These are phyloP conservation scores for Clonostachys solani DNA, from an alignment of 2,329 filamentous ascomycete genomes.

Conservation along the genomic window DNA sequence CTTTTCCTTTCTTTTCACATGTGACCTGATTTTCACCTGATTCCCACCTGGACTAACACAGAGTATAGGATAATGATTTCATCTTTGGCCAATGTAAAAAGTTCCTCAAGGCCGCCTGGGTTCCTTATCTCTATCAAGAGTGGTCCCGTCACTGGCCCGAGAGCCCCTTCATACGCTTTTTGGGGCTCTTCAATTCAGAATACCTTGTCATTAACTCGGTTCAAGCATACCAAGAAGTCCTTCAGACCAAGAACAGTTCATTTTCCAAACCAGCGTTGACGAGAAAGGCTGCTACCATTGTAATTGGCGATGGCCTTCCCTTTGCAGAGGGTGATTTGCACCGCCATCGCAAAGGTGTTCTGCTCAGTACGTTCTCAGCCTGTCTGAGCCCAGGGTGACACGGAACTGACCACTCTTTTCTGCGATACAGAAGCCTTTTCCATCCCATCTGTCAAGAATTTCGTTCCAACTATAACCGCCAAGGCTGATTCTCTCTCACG, in stretches of 20 bases:
- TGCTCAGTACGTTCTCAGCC: conserved; percentile 15
- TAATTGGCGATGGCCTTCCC: conserved; percentile 23
- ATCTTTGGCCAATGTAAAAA: conserved; percentile 33
- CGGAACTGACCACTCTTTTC: too few relatives aligned
- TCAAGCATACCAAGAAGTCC: conserved; percentile 11
- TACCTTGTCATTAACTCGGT: conserved; percentile 9
- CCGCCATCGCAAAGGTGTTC: conserved; percentile 21
- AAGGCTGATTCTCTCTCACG: conserved; percentile 23
- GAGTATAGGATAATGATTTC: conserved; percentile 22
- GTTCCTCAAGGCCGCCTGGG: conserved; percentile 16
- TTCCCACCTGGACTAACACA: not conserved
- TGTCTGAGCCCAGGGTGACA: not conserved
- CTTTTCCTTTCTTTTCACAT: not conserved
- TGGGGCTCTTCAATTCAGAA: conserved; percentile 8
- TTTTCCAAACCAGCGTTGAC: conserved; percentile 18
- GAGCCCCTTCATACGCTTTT: conserved; percentile 10
- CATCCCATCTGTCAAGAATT: conserved; percentile 14
- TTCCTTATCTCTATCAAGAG: conserved; percentile 12
- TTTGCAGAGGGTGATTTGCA: conserved; percentile 28
- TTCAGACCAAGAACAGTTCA: conserved; percentile 15
- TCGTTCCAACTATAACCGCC: conserved; percentile 21
- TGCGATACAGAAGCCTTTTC: conserved; percentile 20
- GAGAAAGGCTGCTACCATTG: conserved; percentile 13
- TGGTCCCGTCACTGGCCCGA: conserved; percentile 14
- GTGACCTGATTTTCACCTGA: not conserved